A percentile compares a stretch with the other conserved stretches of the same genome.
Conservation (phyloP, 768 basidiomycete species). For the Saitozyma sp. region DNA sequence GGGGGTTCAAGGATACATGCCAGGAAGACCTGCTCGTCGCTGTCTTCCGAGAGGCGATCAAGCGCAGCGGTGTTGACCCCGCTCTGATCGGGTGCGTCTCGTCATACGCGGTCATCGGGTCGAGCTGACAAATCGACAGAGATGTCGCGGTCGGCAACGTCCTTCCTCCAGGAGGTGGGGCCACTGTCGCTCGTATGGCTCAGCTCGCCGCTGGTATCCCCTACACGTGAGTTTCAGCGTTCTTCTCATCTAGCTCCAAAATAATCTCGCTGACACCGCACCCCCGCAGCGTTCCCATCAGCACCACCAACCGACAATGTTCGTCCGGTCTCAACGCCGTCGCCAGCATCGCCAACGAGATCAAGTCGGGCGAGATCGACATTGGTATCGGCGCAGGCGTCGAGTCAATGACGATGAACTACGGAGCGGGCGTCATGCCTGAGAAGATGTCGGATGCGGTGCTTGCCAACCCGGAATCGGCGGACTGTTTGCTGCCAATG, state of each 20-base stretch:
- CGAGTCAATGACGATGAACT: constrained; percentile 55
- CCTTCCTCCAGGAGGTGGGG: constrained; percentile 53
- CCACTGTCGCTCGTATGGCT: constrained; percentile 73
- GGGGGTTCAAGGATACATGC: constrained; percentile 81
- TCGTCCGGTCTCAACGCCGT: constrained; percentile 95
- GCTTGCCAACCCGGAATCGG: constrained; percentile 60
- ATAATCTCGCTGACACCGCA: not conserved
- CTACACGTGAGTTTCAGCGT: constrained; percentile 54
- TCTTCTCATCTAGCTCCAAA: no score
- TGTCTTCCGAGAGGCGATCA: constrained; percentile 67
- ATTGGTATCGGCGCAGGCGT: constrained; percentile 71
- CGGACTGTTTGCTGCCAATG: constrained; percentile 68
- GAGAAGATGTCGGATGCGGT: constrained; percentile 58
- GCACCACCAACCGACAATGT: constrained; percentile 88
- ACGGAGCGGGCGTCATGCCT: constrained; percentile 55
- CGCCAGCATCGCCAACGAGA: constrained; percentile 79
- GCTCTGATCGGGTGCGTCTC: constrained; percentile 48
- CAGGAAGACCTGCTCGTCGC: constrained; percentile 84
- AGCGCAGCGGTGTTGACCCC: constrained; percentile 45
- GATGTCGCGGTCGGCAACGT: constrained; percentile 68
- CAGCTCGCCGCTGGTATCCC: constrained; percentile 88
- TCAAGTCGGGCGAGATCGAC: constrained; percentile 76
- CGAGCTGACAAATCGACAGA: constrained; percentile 55
- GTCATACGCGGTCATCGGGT: constrained; percentile 7
- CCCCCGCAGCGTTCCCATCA: constrained; percentile 65